A percentile compares a stretch with the other conserved stretches of the same genome.
phyloP scores from a whole-genome alignment of 352 stramenopile species.

The Phytophthora multivora region DNA sequence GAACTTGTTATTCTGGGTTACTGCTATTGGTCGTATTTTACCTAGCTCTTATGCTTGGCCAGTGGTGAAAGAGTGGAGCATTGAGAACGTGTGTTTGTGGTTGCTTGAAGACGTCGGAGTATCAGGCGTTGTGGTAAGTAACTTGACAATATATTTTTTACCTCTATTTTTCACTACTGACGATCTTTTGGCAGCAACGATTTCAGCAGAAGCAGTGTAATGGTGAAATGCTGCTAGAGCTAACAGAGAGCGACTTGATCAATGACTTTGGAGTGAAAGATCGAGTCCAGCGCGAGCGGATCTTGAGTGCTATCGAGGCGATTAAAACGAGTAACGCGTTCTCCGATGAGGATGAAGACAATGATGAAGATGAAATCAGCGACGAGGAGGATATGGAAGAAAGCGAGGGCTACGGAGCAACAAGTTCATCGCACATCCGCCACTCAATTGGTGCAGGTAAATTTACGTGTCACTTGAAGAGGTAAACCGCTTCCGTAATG shows the following conservation, averaged over 20 bases:
- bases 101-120: constrained; percentile 79
- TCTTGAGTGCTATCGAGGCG: constrained; percentile 76
- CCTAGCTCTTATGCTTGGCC: not conserved
- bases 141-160: not conserved
- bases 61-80: constrained; percentile 80
- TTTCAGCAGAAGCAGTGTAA: constrained; percentile 75
- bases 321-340: constrained; percentile 77
- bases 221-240: constrained; percentile 68
- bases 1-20: not conserved
- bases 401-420: constrained; percentile 18
- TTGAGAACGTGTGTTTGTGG: constrained; percentile 86
- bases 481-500: not conserved
- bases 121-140: constrained; percentile 66
- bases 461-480: not conserved
- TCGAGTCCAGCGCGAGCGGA: constrained; percentile 65
- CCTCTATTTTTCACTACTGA: not conserved
- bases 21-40: not conserved
- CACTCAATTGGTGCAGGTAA: constrained; percentile 31
- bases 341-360: constrained; percentile 62
- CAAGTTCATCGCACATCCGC: not conserved
- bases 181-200: constrained; percentile 36
- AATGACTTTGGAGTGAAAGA: constrained; percentile 80
- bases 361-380: constrained; percentile 47
- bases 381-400: constrained; percentile 39
- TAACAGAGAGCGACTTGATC: constrained; percentile 78